phyloP scores from a whole-genome alignment of 2,329 filamentous ascomycete genomes.

The Ceratocystiopsis brevicomis region DNA sequence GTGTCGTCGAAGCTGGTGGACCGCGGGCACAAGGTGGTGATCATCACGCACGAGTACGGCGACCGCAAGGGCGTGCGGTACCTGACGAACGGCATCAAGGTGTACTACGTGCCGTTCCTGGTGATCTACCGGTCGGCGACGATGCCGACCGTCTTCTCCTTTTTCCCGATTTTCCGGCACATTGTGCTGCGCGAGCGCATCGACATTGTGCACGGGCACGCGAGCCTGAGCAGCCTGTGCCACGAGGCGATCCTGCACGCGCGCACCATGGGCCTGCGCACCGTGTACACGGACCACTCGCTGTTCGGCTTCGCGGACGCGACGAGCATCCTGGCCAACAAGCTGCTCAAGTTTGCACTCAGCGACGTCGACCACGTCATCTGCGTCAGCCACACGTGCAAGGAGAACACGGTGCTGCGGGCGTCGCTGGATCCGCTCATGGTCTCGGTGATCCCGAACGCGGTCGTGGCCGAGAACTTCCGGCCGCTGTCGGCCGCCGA shows the following conservation, averaged over 20 bases:
- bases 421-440: slow-evolving; percentile 89
- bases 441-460: slow-evolving; percentile 96
- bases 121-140: slow-evolving; percentile 87
- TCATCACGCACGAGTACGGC: slow-evolving; percentile 89
- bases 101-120: slow-evolving; percentile 92
- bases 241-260: slow-evolving; percentile 91
- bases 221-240: slow-evolving; percentile 77
- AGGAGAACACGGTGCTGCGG: slow-evolving; percentile 91
- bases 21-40: slow-evolving; percentile 91
- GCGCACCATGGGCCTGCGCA: slow-evolving; percentile 85
- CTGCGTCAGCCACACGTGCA: slow-evolving; percentile 96
- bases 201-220: slow-evolving; percentile 96
- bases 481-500: slow-evolving; percentile 40
- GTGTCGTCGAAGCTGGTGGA: slow-evolving; percentile 91
- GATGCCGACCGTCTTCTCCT: slow-evolving; percentile 94
- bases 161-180: slow-evolving; percentile 93
- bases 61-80: slow-evolving; percentile 85
- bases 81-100: slow-evolving; percentile 91
- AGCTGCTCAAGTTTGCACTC: slow-evolving; percentile 84
- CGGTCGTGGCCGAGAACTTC: slow-evolving; percentile 92
- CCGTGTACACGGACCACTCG: slow-evolving; percentile 94
- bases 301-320: slow-evolving; percentile 95
- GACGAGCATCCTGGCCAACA: slow-evolving; percentile 88
- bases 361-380: slow-evolving; percentile 98
- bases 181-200: slow-evolving; percentile 89